phyloP scores from a whole-genome alignment of 2,329 filamentous ascomycete genomes.

The Xylariomycetidae sp. region DNA sequence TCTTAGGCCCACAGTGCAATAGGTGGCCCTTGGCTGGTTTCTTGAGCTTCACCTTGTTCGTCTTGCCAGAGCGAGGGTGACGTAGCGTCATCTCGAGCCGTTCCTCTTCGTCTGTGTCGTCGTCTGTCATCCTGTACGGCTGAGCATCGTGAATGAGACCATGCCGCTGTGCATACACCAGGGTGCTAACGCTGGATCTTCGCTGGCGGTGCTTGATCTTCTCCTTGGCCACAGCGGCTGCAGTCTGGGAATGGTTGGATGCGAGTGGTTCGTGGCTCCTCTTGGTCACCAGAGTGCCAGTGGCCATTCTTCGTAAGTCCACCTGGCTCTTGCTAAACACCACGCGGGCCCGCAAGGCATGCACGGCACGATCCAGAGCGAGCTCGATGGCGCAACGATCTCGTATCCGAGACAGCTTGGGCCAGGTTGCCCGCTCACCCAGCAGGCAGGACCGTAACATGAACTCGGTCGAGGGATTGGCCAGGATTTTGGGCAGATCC shows the following conservation, averaged over 20 bases:
- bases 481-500: slow-evolving; percentile 70
- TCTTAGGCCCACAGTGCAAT: slow-evolving; percentile 23
- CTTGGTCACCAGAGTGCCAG: slow-evolving; percentile 24
- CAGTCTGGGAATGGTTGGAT: slow-evolving; percentile 7
- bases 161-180: slow-evolving; percentile 31
- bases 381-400: slow-evolving; percentile 87
- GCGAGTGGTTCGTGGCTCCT: slow-evolving; percentile 13
- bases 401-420: slow-evolving; percentile 75
- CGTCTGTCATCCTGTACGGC: slow-evolving; percentile 37
- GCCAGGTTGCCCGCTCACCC: slow-evolving; percentile 87
- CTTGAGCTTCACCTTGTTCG: slow-evolving; percentile 37
- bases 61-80: slow-evolving; percentile 26
- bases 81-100: slow-evolving; percentile 35
- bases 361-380: slow-evolving; percentile 71
- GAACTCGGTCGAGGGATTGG: slow-evolving; percentile 80
- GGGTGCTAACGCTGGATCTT: slow-evolving; percentile 44
- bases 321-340: slow-evolving; percentile 63
- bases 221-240: slow-evolving; percentile 19
- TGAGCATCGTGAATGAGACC: slow-evolving; percentile 28
- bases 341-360: slow-evolving; percentile 59
- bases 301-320: slow-evolving; percentile 45
- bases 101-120: slow-evolving; percentile 39
- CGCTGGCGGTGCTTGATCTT: slow-evolving; percentile 33
- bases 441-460: slow-evolving; percentile 72
- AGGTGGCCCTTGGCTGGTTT: slow-evolving; percentile 35